phyloP scores from a whole-genome alignment of 1,284 basidiomycete genomes.

The Marasmius sp. region DNA sequence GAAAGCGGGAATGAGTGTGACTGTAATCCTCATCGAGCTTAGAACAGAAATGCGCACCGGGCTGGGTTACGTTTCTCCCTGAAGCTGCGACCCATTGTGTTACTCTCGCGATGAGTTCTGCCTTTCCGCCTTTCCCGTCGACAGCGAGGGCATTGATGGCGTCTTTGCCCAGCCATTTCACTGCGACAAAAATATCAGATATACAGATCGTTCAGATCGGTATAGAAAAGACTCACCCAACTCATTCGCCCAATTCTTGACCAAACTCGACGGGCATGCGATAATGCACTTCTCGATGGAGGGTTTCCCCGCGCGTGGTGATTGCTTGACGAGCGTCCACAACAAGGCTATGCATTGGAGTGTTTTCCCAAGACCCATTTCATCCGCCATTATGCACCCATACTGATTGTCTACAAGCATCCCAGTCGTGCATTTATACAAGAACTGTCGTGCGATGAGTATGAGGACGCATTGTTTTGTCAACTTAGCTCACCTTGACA shows the following conservation, averaged over 20 bases:
- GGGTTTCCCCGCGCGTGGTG: slow-evolving; percentile 81
- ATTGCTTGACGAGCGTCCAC: slow-evolving; percentile 98
- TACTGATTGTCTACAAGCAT: slow-evolving; percentile 91
- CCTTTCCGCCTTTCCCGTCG: slow-evolving; percentile 88
- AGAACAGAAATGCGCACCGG: slow-evolving; percentile 51
- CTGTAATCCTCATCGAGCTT: background rate
- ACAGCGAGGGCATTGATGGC: slow-evolving; percentile 80
- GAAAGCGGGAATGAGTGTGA: background rate
- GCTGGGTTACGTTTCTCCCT: slow-evolving; percentile 86
- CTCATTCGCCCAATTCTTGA: slow-evolving; percentile 99
- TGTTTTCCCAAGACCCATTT: slow-evolving; percentile 98
- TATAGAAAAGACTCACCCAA: slow-evolving; percentile 56
- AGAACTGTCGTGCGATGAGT: slow-evolving; percentile 56
- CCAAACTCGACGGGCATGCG: slow-evolving; percentile 94
- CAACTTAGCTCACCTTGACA: slow-evolving; percentile 71
- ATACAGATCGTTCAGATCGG: background rate
- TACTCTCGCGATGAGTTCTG: slow-evolving; percentile 77
- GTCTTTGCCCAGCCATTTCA: slow-evolving; percentile 91
- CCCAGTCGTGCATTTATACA: slow-evolving; percentile 94
- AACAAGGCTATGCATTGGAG: slow-evolving; percentile 95
- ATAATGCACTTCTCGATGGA: slow-evolving; percentile 98
- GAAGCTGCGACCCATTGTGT: slow-evolving; percentile 84
- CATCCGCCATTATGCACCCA: slow-evolving; percentile 98
- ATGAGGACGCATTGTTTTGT: slow-evolving; percentile 1
- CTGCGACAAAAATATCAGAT: slow-evolving; percentile 35